These are phyloP conservation scores for Hemileccinum impolitum DNA, from an alignment of 768 basidiomycete genomes.

Conservation along the genomic window DNA sequence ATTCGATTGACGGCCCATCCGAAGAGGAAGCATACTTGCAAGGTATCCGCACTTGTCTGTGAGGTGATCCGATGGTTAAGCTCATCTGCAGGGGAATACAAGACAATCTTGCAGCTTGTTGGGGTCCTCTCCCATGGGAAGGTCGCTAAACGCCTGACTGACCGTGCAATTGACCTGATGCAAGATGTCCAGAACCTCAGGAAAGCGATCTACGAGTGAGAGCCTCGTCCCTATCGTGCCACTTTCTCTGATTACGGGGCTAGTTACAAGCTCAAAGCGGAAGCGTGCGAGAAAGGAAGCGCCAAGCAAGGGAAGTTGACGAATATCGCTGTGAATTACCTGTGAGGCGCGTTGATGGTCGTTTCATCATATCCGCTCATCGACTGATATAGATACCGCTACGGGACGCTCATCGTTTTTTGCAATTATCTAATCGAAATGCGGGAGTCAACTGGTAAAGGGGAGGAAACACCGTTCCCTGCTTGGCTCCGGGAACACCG, in stretches of 20 bases:
- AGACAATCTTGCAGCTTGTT: constrained; percentile 92
- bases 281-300: constrained; percentile 76
- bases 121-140: constrained; percentile 91
- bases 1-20: constrained; percentile 75
- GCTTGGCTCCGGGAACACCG: constrained; percentile 80
- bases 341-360: constrained; percentile 44
- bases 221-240: constrained; percentile 5
- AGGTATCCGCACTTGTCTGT: constrained; percentile 42
- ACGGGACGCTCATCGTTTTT: constrained; percentile 90
- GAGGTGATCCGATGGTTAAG: neutral
- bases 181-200: constrained; percentile 96
- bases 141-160: constrained; percentile 85
- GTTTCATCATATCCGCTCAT: constrained; percentile 10
- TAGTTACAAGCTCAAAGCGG: constrained; percentile 90
- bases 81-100: constrained; percentile 80
- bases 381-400: constrained; percentile 58
- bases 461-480: constrained; percentile 57
- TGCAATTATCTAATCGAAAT: constrained; percentile 90
- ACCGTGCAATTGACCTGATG: constrained; percentile 87
- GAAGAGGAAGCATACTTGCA: constrained; percentile 89
- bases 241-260: constrained; percentile 3
- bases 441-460: constrained; percentile 37
- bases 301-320: constrained; percentile 73
- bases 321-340: constrained; percentile 81
- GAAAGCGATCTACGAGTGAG: constrained; percentile 92